Evolutionary conservation across 2,329 filamentous ascomycete species (phyloP), one percentile per base, ranked within the genome.

Genomic region (Colletotrichum scovillei): DNA sequence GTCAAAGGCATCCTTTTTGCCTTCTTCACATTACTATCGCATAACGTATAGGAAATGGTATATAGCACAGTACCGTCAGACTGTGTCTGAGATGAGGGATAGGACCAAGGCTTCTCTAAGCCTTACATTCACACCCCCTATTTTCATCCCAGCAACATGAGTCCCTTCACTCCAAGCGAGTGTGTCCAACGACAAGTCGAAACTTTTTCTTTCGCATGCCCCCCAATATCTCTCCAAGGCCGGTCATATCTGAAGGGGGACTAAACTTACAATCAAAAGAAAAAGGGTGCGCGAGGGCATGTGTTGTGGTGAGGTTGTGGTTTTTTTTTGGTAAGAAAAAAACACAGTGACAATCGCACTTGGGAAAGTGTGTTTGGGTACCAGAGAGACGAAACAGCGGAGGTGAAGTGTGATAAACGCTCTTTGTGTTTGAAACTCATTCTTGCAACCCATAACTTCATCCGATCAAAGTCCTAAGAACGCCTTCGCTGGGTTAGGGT

Each of bases 401-500:
- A 71, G n/a, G 52, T 42, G 30, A 26, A 53, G 42, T 60, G 59
- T 59, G 66, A 42, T 60, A 28, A 22, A 28, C 42, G 42, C 42
- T 49, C 38, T 42, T 49, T 49, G 24, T 35, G 55, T 56, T 53
- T 71, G 28, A 46, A 30, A 57, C 56, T 26, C 35, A 62, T 24
- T 57, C 30, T 62, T 60, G 59, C 56, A 42, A 42, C 24, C 32
- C 5, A 30, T 30, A 12, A 28, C 30, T 24, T 70, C 32, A 73
- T 62, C 71, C 71, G 67, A 71, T 78, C 75, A 80, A 75, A 78
- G 78, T 76, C 79, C 82, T 79, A 83, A 66, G 70, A 73, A 75
- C 64, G 76, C 76, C 78, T 81, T 79, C 80, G 83, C 73, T 81
- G 79, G 76, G 81, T 77, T 72, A 83, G 76, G 53, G 63, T 63